phyloP scores from a whole-genome alignment of 2,329 filamentous ascomycete species.

The Didymella lethalis region DNA sequence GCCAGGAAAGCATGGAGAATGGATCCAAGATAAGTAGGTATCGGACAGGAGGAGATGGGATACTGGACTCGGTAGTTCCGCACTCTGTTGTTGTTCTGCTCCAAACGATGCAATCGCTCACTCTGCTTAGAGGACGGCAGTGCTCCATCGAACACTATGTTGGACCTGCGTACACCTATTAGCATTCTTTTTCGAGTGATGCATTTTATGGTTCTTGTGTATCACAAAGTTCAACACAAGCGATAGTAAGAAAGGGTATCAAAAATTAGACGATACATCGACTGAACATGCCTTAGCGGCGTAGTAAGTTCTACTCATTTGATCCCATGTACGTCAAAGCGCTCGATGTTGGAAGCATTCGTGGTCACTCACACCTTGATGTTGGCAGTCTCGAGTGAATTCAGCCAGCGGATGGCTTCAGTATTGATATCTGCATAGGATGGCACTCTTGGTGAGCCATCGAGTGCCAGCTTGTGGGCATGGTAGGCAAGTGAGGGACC shows the following conservation, averaged over 20 bases:
- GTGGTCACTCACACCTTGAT: constrained; percentile 67
- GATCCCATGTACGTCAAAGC: neutral
- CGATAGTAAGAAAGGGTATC: neutral
- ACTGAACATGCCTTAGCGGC: constrained; percentile 17
- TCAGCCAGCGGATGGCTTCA: constrained; percentile 65
- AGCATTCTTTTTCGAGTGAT: neutral
- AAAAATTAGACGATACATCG: constrained; percentile 10
- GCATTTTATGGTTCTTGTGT: neutral
- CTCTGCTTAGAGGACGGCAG: constrained; percentile 72
- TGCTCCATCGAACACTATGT: constrained; percentile 86
- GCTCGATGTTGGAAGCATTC: constrained; percentile 19
- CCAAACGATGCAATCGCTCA: constrained; percentile 68
- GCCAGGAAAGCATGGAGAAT: constrained; percentile 75
- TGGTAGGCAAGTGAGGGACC: constrained; percentile 81
- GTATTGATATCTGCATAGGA: constrained; percentile 68
- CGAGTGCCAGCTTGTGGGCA: constrained; percentile 63
- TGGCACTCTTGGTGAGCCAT: constrained; percentile 33
- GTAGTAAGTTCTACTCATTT: constrained; percentile 11
- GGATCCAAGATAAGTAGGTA: constrained; percentile 39
- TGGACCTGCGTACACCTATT: constrained; percentile 47
- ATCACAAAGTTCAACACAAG: neutral
- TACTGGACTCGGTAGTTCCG: constrained; percentile 56
- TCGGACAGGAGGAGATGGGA: constrained; percentile 35
- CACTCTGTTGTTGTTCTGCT: constrained; percentile 65
- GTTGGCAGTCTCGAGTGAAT: constrained; percentile 62